Percentiles rank a stretch among this genome's conserved stretches.
Evolutionary conservation across 306 rosid genomes (phyloP).

Genomic region (Sicyos edulis): DNA sequence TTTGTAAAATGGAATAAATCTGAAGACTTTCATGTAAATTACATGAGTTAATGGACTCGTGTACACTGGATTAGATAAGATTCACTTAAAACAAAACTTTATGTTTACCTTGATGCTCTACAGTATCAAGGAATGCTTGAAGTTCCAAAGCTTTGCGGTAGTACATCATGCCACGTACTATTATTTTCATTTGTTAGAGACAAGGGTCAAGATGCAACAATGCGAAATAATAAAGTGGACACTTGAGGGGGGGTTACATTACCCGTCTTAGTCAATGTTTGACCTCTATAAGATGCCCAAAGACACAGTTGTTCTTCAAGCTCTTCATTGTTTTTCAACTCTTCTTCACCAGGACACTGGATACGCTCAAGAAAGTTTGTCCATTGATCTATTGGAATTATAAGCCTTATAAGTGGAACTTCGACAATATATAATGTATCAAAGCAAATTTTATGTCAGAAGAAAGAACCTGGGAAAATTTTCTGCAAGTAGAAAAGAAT

Average conservation of each 20-base stretch:
- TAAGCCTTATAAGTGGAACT: conserved; percentile 20
- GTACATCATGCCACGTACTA: conserved; percentile 97
- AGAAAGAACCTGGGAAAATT: conserved; percentile 76
- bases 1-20: too few relatives aligned
- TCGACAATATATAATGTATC: background rate
- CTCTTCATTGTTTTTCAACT: conserved; percentile 39
- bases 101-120: conserved; percentile 62
- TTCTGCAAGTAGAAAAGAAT: conserved; percentile 90
- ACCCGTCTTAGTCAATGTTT: conserved; percentile 98
- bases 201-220: conserved; percentile 17
- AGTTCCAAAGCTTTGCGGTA: conserved; percentile 90
- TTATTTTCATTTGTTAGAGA: background rate
- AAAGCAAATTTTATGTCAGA: conserved; percentile 18
- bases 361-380: conserved; percentile 78
- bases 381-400: conserved; percentile 72
- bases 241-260: conserved; percentile 8
- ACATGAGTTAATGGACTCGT: background rate
- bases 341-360: conserved; percentile 41
- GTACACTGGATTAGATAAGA: background rate
- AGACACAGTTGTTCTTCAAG: conserved; percentile 65
- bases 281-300: conserved; percentile 97
- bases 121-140: conserved; percentile 97
- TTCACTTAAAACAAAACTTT: background rate
- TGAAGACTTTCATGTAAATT: background rate
- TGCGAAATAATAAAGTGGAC: background rate